Evolutionary conservation across 495 filamentous ascomycete genomes (phyloP).

Genomic region (Paragyromitra xinjiangensis): DNA sequence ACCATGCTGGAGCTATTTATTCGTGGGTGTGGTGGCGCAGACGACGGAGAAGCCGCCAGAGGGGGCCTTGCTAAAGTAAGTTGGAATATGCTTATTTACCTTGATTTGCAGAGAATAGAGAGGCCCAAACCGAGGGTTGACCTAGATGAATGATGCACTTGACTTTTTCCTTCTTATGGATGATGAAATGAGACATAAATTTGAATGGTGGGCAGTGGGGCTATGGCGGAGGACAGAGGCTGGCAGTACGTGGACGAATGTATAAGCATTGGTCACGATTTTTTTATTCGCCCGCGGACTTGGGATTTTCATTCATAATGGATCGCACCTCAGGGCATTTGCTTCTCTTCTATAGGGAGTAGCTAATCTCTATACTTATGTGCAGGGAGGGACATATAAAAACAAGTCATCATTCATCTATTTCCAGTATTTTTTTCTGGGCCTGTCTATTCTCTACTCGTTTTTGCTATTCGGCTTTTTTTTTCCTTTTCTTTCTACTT

Average conservation of each 20-base stretch:
- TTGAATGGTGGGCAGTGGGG: background rate
- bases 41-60: slow-evolving; percentile 73
- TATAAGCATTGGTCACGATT: slow-evolving; percentile 24
- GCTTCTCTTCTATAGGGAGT: slow-evolving; percentile 25
- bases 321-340: slow-evolving; percentile 10
- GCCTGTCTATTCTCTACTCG: slow-evolving; percentile 14
- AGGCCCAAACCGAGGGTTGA: slow-evolving; percentile 43
- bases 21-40: slow-evolving; percentile 78
- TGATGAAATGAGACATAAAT: slow-evolving; percentile 23
- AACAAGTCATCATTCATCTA: slow-evolving; percentile 53
- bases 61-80: slow-evolving; percentile 83
- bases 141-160: slow-evolving; percentile 48
- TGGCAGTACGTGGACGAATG: slow-evolving; percentile 19
- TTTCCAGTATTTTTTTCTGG: slow-evolving; percentile 23
- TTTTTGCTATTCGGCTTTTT: background rate
- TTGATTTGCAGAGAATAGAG: slow-evolving; percentile 23
- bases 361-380: slow-evolving; percentile 20
- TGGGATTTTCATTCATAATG: slow-evolving; percentile 31
- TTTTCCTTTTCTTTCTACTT: background rate
- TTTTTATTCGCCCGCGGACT: slow-evolving; percentile 1
- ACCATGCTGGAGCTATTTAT: slow-evolving; percentile 88
- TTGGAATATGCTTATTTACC: slow-evolving; percentile 42
- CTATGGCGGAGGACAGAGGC: slow-evolving; percentile 7
- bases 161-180: slow-evolving; percentile 13
- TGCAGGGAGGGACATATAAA: slow-evolving; percentile 26